phyloP scores from a whole-genome alignment of 164 flowering plant species.

The Paratinospora sagittata region DNA sequence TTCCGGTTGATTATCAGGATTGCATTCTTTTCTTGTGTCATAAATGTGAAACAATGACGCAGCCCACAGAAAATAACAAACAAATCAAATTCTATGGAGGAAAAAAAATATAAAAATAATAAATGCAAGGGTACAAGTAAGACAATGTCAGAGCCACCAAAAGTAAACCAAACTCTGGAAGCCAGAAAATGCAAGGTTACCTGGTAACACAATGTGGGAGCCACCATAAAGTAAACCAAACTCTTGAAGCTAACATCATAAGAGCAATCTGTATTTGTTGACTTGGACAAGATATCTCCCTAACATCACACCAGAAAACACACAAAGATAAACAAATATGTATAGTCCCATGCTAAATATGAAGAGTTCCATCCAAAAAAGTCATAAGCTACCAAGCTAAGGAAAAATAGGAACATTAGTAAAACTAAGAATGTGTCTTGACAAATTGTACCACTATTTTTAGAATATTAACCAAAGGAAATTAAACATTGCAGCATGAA shows the following conservation, averaged over 20 bases:
- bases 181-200: slow-evolving; percentile 32
- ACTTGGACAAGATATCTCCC: slow-evolving; percentile 36
- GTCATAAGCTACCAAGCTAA: no score
- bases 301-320: slow-evolving; percentile 22
- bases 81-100: no score
- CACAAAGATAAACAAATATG: no score
- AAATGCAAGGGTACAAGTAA: neutral
- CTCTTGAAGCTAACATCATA: slow-evolving; percentile 51
- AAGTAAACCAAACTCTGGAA: slow-evolving; percentile 79
- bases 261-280: slow-evolving; percentile 29
- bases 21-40: neutral
- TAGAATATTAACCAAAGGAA: no score
- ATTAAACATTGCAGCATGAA: neutral
- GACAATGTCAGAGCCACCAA: slow-evolving; percentile 98
- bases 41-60: neutral
- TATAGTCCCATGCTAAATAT: no score
- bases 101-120: neutral
- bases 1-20: neutral
- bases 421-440: no score
- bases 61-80: neutral
- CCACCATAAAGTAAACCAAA: slow-evolving; percentile 89
- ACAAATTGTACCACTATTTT: no score
- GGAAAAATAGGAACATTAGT: no score
- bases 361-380: no score
- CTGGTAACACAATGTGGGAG: slow-evolving; percentile 98